Evolutionary conservation across 371 early-diverging fungal species (phyloP).

Genomic region (Mucor circinelloides): DNA sequence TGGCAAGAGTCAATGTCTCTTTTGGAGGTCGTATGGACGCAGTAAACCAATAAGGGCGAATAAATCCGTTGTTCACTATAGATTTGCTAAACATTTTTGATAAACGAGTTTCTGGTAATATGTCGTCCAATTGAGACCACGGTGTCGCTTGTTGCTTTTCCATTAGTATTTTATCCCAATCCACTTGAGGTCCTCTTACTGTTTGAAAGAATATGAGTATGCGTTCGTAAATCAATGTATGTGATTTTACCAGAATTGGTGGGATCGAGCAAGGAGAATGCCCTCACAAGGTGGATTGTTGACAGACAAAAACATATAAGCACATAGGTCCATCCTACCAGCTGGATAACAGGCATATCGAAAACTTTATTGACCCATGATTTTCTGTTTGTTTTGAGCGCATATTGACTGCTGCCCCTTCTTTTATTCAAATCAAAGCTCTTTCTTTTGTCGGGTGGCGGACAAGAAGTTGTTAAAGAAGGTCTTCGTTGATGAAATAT

Average conservation of each 20-base stretch:
- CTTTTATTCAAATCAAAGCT: background rate
- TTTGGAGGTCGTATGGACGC: constrained; percentile 18
- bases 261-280: constrained; percentile 12
- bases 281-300: constrained; percentile 31
- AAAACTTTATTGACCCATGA: constrained; percentile 10
- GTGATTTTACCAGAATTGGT: background rate
- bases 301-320: constrained; percentile 29
- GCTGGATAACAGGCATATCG: constrained; percentile 22
- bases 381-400: background rate
- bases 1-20: constrained; percentile 29
- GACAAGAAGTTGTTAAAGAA: constrained; percentile 37
- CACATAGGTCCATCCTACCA: constrained; percentile 29
- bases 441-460: constrained; percentile 20
- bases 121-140: constrained; percentile 19
- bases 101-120: constrained; percentile 23
- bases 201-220: background rate
- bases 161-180: constrained; percentile 12
- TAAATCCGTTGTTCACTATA: constrained; percentile 19
- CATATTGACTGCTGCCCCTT: constrained; percentile 4
- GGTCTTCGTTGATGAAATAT: constrained; percentile 38
- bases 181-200: background rate
- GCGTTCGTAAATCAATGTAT: background rate
- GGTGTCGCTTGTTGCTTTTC: constrained; percentile 1
- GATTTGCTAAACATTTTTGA: constrained; percentile 46
- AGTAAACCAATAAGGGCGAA: constrained; percentile 43